Base-by-base conservation (phyloP, 2,329 filamentous ascomycete species). In the Macrophomina pseudophaseolina region DNA sequence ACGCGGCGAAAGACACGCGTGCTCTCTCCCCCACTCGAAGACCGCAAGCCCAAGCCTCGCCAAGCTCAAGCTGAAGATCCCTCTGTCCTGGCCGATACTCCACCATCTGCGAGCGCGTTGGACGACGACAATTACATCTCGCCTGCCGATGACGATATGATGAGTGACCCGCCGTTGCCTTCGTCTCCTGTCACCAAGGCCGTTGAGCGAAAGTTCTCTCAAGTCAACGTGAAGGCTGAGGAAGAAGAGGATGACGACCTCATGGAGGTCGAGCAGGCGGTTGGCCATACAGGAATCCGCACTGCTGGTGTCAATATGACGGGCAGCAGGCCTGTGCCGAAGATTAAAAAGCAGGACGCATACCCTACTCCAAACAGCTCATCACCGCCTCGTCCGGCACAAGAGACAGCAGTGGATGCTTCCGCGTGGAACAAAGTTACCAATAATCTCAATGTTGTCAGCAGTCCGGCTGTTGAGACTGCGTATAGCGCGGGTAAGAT, bases 401-500 rank as follows among this genome's bases (percentile, higher is more conserved):
- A 87, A 14, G 80, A 87, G 6, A 71, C 76, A 28, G 79, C 84
- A 23, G 84, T 96, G 32, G 93, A 97, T 80, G 87, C 94, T 1
- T 90, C 91, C 0, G 88, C 92, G 1, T 98, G 95, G 94, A 97
- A 93, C 71, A 86, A 91, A 66, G 88, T 99, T 54, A 94, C 91
- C 7, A 88, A 89, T 74, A 94, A 90, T 72, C 85, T 99, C 69
- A 97, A 97, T 72, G 90, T 97, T 44, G 84, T 95, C 70, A 93
- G 87, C 77, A 93, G 89, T 73, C 89, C 92, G 4, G 83, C 86
- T 4, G 76, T 87, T 3, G 90, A 93, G 70, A 81, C 83, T 40
- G 82, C 83, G 32, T 84, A 82, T 8, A 84, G 82, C 8, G 87
- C 92, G 70, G 93, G 93, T 48, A 99, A 98, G 79, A 85, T 97